Evolutionary conservation across 345 rosid genomes (phyloP).

Genomic region (Fremontodendron californicum): DNA sequence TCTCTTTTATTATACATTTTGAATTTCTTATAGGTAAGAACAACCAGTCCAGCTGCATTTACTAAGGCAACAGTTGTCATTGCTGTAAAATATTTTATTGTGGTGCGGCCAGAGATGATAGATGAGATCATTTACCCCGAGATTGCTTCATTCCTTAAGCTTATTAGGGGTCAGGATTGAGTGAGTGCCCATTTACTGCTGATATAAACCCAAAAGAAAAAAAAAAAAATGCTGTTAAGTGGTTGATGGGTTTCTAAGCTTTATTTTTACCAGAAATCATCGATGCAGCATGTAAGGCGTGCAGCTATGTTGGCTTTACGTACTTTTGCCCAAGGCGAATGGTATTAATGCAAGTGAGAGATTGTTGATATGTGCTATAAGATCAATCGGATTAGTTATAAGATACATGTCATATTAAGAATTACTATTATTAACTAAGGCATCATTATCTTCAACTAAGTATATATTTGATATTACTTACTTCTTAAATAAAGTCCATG

Average conservation of each 20-base stretch:
- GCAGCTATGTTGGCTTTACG: slow-evolving; percentile 95
- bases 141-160: slow-evolving; percentile 89
- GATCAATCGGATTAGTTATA: no score
- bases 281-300: slow-evolving; percentile 92
- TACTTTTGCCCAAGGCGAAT: slow-evolving; percentile 95
- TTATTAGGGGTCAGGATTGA: slow-evolving; percentile 83
- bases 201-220: background rate
- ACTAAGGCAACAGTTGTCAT: slow-evolving; percentile 95
- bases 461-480: no score
- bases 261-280: slow-evolving; percentile 11
- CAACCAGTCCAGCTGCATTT: slow-evolving; percentile 79
- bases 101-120: slow-evolving; percentile 89
- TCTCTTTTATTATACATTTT: slow-evolving; percentile 12
- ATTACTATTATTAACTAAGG: no score
- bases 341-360: no score
- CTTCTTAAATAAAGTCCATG: no score
- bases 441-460: no score
- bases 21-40: slow-evolving; percentile 55
- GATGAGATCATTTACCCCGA: slow-evolving; percentile 88
- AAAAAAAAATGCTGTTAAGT: background rate
- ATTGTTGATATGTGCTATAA: no score
- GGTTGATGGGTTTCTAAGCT: slow-evolving; percentile 2
- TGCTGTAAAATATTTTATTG: slow-evolving; percentile 90
- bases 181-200: slow-evolving; percentile 33
- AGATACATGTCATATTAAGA: no score